These are phyloP conservation scores for Venturia aucupariae DNA, from an alignment of 2,329 filamentous ascomycete genomes.

Conservation along the genomic window DNA sequence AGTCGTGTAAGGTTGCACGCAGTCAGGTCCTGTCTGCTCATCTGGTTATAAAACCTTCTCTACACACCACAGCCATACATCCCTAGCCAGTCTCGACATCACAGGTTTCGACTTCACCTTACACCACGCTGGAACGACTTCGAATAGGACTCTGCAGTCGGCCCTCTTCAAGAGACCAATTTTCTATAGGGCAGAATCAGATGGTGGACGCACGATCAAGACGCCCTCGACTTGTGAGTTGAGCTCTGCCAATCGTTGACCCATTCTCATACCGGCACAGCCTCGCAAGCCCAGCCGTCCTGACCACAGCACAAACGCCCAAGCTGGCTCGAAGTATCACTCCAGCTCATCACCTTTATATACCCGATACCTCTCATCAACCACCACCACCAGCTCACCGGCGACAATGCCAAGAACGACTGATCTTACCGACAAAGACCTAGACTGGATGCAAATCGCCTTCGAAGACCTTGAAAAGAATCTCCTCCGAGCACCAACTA, in stretches of 20 bases:
- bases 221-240: not conserved
- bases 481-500: conserved; percentile 20
- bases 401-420: not conserved
- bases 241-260: not conserved
- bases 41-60: not conserved
- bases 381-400: not conserved
- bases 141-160: not conserved
- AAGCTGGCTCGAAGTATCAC: not conserved
- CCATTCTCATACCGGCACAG: not conserved
- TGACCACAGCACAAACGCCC: not conserved
- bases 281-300: not conserved
- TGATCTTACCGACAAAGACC: conserved; percentile 3
- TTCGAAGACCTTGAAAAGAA: conserved; percentile 3
- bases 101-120: not conserved
- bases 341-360: not conserved
- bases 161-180: not conserved
- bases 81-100: not conserved
- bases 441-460: conserved; percentile 6
- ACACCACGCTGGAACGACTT: not conserved
- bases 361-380: not conserved
- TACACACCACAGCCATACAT: not conserved
- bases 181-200: not conserved
- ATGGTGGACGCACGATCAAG: not conserved
- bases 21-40: not conserved
- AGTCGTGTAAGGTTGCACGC: not conserved